Evolutionary conservation across 2,329 filamentous ascomycete genomes (phyloP).

Genomic region (Penicillium sp.): DNA sequence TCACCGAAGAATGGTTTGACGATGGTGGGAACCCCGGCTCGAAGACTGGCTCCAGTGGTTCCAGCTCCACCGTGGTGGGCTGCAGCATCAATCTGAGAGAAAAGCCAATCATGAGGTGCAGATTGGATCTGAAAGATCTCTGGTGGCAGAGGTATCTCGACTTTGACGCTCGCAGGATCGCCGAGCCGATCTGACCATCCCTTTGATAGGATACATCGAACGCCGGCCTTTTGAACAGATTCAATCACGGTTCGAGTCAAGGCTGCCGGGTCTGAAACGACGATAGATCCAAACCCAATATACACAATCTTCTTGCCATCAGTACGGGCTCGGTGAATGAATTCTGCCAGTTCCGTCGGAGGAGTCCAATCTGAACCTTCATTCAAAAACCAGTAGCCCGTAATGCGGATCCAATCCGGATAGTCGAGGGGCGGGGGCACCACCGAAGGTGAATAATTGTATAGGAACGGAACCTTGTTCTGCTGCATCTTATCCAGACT

Average conservation of each 20-base stretch:
- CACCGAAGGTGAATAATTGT: constrained; percentile 93
- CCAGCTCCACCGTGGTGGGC: constrained; percentile 93
- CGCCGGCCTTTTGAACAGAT: constrained; percentile 83
- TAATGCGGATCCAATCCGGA: constrained; percentile 95
- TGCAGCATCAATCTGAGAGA: constrained; percentile 86
- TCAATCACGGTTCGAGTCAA: constrained; percentile 92
- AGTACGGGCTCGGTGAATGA: constrained; percentile 75
- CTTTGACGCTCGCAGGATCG: constrained; percentile 56
- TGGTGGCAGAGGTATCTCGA: constrained; percentile 67
- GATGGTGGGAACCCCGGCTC: constrained; percentile 89
- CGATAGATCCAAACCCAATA: constrained; percentile 94
- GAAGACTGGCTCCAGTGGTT: constrained; percentile 87
- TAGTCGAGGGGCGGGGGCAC: constrained; percentile 94
- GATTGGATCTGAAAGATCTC: constrained; percentile 87
- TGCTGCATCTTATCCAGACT: constrained; percentile 86
- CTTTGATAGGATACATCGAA: constrained; percentile 91
- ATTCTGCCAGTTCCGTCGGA: constrained; percentile 69
- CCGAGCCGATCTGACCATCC: constrained; percentile 89
- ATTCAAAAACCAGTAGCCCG: constrained; percentile 96
- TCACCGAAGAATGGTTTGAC: constrained; percentile 97
- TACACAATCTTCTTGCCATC: constrained; percentile 93
- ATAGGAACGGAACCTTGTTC: constrained; percentile 96
- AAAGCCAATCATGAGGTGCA: constrained; percentile 95
- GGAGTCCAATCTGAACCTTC: constrained; percentile 70
- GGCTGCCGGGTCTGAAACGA: constrained; percentile 82